These are phyloP conservation scores for Closterium sp. DNA, from an alignment of 139 green algal species.

Conservation along the genomic window DNA sequence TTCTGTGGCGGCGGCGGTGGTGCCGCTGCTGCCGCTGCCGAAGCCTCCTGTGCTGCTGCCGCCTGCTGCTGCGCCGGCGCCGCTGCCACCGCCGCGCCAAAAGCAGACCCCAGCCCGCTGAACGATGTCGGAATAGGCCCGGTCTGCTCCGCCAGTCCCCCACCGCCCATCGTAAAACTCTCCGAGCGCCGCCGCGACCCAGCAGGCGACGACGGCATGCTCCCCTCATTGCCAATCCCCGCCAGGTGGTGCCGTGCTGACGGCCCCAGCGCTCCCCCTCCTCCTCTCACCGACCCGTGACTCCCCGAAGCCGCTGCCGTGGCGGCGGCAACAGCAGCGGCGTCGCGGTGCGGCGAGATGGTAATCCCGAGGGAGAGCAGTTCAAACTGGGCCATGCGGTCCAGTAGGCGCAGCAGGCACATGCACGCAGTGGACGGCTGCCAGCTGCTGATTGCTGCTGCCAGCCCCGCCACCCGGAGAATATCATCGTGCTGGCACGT, in stretches of 20 bases:
- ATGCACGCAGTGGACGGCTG: conserved; percentile 17
- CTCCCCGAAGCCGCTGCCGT: neutral
- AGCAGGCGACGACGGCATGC: neutral
- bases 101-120: neutral
- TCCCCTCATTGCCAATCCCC: neutral
- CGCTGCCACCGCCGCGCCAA: neutral
- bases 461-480: conserved; percentile 6
- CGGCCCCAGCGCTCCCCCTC: neutral
- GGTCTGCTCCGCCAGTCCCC: neutral
- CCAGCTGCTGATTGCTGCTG: conserved; percentile 3
- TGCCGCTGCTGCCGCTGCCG: no score
- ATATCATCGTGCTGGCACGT: conserved; percentile 7
- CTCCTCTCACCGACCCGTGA: neutral
- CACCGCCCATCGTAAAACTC: neutral
- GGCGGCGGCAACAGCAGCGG: neutral
- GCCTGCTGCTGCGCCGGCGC: neutral
- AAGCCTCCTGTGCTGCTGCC: no score
- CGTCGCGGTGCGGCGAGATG: neutral
- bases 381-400: neutral
- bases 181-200: neutral
- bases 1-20: neutral
- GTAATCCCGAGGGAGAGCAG: neutral
- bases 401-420: conserved; percentile 11
- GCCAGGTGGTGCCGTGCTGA: neutral
- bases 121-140: neutral